Evolutionary conservation across 106 monocot species (phyloP).

Genomic region (Allium fistulosum): DNA sequence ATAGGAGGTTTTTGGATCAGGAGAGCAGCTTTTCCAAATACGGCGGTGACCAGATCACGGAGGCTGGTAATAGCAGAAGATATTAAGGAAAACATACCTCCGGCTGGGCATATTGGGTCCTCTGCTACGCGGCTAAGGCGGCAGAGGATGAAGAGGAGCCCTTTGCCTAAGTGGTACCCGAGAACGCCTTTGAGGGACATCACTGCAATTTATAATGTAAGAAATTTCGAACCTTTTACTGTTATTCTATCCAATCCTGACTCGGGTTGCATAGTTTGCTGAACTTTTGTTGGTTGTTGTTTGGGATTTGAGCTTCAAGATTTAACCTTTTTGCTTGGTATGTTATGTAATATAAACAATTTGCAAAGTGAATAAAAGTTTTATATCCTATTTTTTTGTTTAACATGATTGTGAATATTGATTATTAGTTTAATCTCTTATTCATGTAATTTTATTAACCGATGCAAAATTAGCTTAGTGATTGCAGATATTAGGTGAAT

Average conservation of each 20-base stretch:
- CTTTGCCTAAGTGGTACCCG: constrained; percentile 45
- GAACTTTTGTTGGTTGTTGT: background rate
- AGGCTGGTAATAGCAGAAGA: background rate
- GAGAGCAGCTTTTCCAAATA: background rate
- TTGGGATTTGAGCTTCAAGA: background rate
- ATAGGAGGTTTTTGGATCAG: constrained; percentile 6
- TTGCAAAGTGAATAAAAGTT: background rate
- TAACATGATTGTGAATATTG: no score
- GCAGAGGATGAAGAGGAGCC: constrained; percentile 23
- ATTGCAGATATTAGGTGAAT: no score
- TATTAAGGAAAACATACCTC: constrained; percentile 21
- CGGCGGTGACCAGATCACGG: background rate
- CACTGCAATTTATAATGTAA: constrained; percentile 33
- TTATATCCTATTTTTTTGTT: no score
- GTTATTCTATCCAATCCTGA: no score
- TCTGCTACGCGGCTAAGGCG: background rate
- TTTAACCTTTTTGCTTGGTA: background rate
- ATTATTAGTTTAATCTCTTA: no score
- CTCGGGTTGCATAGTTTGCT: no score
- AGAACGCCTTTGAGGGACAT: constrained; percentile 48
- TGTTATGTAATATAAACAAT: background rate
- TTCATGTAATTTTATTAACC: no score
- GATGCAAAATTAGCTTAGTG: no score
- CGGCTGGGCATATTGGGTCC: background rate
- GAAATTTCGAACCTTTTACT: background rate